A percentile compares a stretch with the other conserved stretches of the same genome.
phyloP scores from a whole-genome alignment of 1,139 yeast species.

The Taiozyma sp. region DNA sequence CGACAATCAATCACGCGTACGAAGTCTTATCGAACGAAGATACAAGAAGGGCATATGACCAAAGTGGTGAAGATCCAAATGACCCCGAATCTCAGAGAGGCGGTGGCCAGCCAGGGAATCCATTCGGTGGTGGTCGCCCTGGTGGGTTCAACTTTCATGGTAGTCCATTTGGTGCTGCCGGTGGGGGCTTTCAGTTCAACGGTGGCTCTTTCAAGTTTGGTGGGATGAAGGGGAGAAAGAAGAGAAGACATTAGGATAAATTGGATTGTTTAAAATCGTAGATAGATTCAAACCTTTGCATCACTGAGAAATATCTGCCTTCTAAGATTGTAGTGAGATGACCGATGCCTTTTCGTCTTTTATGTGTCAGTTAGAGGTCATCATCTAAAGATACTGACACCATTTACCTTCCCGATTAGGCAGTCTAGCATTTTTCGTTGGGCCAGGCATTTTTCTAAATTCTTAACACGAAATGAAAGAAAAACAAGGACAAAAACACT shows the following conservation, averaged over 20 bases:
- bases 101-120: slow-evolving; percentile 3
- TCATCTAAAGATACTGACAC: neutral
- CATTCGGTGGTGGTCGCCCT: slow-evolving; percentile 6
- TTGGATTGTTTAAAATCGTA: neutral
- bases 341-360: too few relatives aligned
- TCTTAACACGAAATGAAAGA: neutral
- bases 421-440: neutral
- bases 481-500: neutral
- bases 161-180: slow-evolving; percentile 11
- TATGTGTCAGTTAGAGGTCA: too few relatives aligned
- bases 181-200: slow-evolving; percentile 14
- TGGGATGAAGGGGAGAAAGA: neutral
- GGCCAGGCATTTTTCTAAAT: neutral
- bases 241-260: neutral
- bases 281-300: neutral
- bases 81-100: slow-evolving; percentile 31
- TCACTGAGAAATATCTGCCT: neutral
- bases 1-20: slow-evolving; percentile 90
- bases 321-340: too few relatives aligned
- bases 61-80: slow-evolving; percentile 51
- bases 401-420: neutral
- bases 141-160: slow-evolving; percentile 1
- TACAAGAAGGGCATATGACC: slow-evolving; percentile 59
- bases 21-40: slow-evolving; percentile 74
- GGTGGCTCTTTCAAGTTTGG: slow-evolving; percentile 9